Evolutionary conservation across 2,329 filamentous ascomycete genomes (phyloP), one percentile per base, ranked within the genome.

Genomic region (Exophiala aquamarina): DNA sequence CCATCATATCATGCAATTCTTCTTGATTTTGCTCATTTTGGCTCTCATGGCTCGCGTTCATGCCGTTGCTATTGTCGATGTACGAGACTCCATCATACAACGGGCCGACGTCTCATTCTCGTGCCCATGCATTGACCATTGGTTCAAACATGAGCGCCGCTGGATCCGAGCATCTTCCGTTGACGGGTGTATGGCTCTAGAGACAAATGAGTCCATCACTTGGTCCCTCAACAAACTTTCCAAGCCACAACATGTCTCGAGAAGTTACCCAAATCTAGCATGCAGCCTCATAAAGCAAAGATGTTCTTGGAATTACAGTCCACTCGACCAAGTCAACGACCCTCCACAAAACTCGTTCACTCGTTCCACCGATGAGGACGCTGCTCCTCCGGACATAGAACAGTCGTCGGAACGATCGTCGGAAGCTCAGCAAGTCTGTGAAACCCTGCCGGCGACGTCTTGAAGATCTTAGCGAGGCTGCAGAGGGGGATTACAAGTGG

Each of bases 301-400:
- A 14, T 51, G 49, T 28, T 23, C 14, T 17, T 51, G 49, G 49
- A 40, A 39, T 21, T 51, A 51, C 35, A 51, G 44, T 19, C 38
- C 44, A n/a, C 35, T 51, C 13, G 39, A 41, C 23, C 17, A 40
- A 21, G 17, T 15, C 28, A 9, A 11, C 29, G 5, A 18, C 41
- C 3, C 15, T 7, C 23, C 9, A 10, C 14, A 17, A 14, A 13
- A 20, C n/a, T 19, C 19, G 9, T 4, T 20, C 2, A n/a, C 15
- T n/a, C 15, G 26, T 13, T 7, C 38, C 8, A 18, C 44, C 23
- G 23, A 26, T 6, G 23, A 6, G 11, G 6, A 26, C 11, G 23
- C 23, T 26, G 23, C n/a, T n/a, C n/a, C n/a, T n/a, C n/a, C n/a
- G n/a, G n/a, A n/a, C n/a, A n/a, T n/a, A n/a, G n/a, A n/a, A n/a